Evolutionary conservation across 2,329 filamentous ascomycete genomes (phyloP).

Genomic region (Aspergillus sp.): DNA sequence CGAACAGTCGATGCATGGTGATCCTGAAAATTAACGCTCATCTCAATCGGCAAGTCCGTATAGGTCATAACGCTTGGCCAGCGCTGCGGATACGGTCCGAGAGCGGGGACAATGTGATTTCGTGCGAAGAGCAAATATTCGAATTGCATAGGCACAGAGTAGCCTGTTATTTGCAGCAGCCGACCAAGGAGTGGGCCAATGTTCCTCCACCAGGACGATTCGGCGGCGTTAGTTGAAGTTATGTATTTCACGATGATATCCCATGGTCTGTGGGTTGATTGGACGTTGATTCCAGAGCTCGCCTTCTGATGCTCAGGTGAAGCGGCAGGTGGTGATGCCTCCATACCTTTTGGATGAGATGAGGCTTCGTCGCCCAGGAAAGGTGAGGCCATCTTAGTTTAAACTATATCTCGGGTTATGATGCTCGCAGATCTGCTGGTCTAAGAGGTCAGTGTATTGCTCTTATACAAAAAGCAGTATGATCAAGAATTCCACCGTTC

Average conservation of each 20-base stretch:
- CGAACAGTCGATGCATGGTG: not conserved
- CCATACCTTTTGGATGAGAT: not conserved
- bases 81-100: constrained; percentile 1
- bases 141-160: not conserved
- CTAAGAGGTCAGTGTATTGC: too few relatives aligned
- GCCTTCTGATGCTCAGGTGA: not conserved
- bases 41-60: not conserved
- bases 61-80: not conserved
- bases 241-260: not conserved
- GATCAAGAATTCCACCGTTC: too few relatives aligned
- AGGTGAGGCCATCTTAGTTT: too few relatives aligned
- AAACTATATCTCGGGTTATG: too few relatives aligned
- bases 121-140: not conserved
- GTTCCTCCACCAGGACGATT: not conserved
- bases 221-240: not conserved
- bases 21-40: constrained; percentile 1
- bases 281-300: not conserved
- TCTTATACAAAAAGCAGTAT: too few relatives aligned
- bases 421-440: too few relatives aligned
- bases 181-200: not conserved
- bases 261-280: not conserved
- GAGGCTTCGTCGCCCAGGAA: too few relatives aligned
- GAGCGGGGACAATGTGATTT: not conserved
- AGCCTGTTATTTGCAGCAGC: not conserved
- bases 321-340: not conserved